phyloP scores from a whole-genome alignment of 2,329 filamentous ascomycete species.

The Aspergillus aculeatinus region DNA sequence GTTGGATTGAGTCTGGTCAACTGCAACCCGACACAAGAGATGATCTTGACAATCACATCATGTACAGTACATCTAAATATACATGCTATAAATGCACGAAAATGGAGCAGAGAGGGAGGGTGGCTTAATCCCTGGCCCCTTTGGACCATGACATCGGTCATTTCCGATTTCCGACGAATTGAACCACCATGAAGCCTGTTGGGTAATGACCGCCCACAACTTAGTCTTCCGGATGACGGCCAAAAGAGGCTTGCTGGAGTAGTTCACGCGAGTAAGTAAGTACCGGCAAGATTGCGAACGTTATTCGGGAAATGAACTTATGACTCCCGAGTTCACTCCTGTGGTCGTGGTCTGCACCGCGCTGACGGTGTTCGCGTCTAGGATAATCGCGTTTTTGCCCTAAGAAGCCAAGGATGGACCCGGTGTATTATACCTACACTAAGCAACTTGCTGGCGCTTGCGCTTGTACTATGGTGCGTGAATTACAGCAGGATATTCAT shows the following conservation, averaged over 20 bases:
- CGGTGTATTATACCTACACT: too few relatives aligned
- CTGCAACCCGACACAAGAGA: neutral
- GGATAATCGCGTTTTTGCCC: too few relatives aligned
- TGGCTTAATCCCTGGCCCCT: neutral
- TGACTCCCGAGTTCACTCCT: too few relatives aligned
- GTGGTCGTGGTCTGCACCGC: too few relatives aligned
- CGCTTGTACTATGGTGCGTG: too few relatives aligned
- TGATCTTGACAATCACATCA: neutral
- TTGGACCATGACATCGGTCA: neutral
- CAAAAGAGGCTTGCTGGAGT: too few relatives aligned
- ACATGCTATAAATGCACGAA: neutral
- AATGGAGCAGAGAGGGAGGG: too few relatives aligned
- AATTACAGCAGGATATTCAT: too few relatives aligned
- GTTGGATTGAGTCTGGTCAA: neutral
- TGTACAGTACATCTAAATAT: neutral
- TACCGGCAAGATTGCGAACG: neutral
- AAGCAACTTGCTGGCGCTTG: too few relatives aligned
- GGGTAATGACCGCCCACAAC: neutral
- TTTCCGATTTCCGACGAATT: neutral
- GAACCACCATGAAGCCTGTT: neutral
- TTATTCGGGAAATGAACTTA: neutral
- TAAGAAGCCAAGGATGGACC: too few relatives aligned
- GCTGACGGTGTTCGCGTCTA: too few relatives aligned
- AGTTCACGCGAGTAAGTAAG: neutral
- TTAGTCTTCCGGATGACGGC: neutral